Evolutionary conservation across 2,329 filamentous ascomycete species (phyloP), one percentile per base, ranked within the genome.

Genomic region (Penicillium decumbens): DNA sequence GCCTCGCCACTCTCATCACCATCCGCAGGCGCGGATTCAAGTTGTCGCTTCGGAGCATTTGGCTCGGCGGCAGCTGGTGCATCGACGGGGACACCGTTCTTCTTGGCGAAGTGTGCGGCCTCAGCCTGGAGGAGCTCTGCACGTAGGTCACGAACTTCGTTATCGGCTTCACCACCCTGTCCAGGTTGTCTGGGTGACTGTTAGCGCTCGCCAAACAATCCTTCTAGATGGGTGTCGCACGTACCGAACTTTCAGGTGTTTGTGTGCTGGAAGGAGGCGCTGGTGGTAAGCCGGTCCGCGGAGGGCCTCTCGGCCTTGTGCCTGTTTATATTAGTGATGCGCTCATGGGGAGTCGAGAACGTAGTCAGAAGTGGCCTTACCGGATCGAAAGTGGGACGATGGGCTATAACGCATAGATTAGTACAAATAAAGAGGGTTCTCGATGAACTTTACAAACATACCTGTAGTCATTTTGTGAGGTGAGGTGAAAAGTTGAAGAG

Each of bases 261-360:
- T 97, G 71, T 98, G 87, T 28, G 93, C 93, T 29, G 93, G 92
- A 12, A 96, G 84, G 13, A 97, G 86, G 62, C 93, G 87, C 73
- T 97, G 92, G 69, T 98, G 93, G 76, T 96, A 97, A 62, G 90
- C 92, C 43, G 89, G 88, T 41, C 93, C 93, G 64, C 90, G 87
- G 52, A 90, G 86, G 64, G 91, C 89, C 73, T 98, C 93, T 78
- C 96, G 96, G 69, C 93, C 93, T 68, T 86, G 84, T 37, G 92
- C 91, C 87, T 90, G 56, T 49, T 43, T 45, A 45, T 23, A 49
- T 64, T 48, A 54, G 55, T 55, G 20, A 23, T 35, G 54, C 72
- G 62, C 70, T 66, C 43, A 35, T 15, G 10, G 23, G 2, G 42
- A 41, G 33, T 41, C 24, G 20, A 24, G 39, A 39, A 24, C 35